Base-by-base conservation (phyloP, 2,329 filamentous ascomycete species). In the Scedosporium apiospermum region DNA sequence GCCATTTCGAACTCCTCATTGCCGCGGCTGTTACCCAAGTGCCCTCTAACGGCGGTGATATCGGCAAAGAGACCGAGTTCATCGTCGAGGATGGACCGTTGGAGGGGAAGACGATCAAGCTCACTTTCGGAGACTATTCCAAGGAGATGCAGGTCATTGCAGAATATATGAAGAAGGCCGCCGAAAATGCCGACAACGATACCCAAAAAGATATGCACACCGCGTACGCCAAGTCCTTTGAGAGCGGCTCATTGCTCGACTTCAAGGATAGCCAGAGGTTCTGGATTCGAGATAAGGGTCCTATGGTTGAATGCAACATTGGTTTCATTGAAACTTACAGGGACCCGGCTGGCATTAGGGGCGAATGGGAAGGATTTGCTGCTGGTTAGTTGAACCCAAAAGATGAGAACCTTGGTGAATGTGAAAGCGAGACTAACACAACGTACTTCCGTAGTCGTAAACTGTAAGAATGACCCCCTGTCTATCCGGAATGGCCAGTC, bases 281-380 rank as follows among this genome's bases (percentile, higher is more conserved):
- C 69, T 95, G 91, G 91, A 91, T 95, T 66, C 85, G 87, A 70
- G 90, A 96, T 71, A 90, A 92, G 73, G 87, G 88, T 21, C 91
- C 91, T 3, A 85, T 84, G 75, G 85, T 96, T 41, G 90, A 95
- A 74, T 88, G 83, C 55, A 91, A 93, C 72, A 83, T 93, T 67
- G 90, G 90, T 1, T 95, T 95, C 71, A 88, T 95, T 60, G 90
- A 95, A 76, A 92, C 90, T 0, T 95, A 95, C 72, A 81, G 90
- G 68, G 91, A 96, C 70, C 91, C 91, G 34, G 87, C 89, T 64
- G 90, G 91, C 64, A 84, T 92, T 38, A 82, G 90, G 65, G 90
- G 88, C 64, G 91, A 95, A 72, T 96, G 89, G 87, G 90, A 95
- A 74, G 90, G 90, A 2, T 92, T 95, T 71, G 89, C 89, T 57